These are phyloP conservation scores for Aspergillus tamarii DNA, from an alignment of 2,329 filamentous ascomycete genomes.

Conservation along the genomic window DNA sequence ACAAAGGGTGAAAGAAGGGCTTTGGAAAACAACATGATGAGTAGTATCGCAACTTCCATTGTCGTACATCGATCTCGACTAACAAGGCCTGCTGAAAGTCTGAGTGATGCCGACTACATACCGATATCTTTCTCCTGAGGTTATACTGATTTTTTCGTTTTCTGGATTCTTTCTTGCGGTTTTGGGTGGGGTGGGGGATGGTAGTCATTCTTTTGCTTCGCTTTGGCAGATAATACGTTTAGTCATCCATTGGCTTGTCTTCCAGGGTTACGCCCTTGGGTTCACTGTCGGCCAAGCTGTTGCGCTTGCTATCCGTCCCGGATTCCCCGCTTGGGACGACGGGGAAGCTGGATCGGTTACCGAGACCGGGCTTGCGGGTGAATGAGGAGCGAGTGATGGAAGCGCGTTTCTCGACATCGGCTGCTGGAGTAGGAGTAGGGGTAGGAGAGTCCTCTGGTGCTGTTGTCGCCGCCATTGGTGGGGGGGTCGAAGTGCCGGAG, in stretches of 20 bases:
- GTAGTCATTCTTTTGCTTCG: background rate
- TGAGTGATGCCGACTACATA: background rate
- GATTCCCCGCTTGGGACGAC: conserved; percentile 24
- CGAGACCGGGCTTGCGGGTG: conserved; percentile 52
- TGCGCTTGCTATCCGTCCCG: conserved; percentile 37
- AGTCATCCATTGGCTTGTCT: conserved; percentile 74
- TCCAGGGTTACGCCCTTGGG: conserved; percentile 65
- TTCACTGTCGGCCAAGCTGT: conserved; percentile 43
- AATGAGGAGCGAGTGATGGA: conserved; percentile 63
- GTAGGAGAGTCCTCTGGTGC: conserved; percentile 40
- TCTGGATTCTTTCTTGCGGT: background rate
- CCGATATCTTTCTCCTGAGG: background rate
- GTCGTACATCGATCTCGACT: conserved; percentile 10
- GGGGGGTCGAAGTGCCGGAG: conserved; percentile 34
- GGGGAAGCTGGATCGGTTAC: conserved; percentile 41
- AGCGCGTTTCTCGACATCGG: conserved; percentile 63
- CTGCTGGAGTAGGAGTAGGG: conserved; percentile 34
- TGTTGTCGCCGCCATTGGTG: conserved; percentile 27
- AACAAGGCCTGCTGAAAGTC: conserved; percentile 21
- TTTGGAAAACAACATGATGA: background rate
- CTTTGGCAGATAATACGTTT: background rate
- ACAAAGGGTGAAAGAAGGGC: background rate
- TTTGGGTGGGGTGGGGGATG: background rate
- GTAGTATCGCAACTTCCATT: conserved; percentile 3
- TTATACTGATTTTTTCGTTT: background rate